A percentile compares a stretch with the other conserved stretches of the same genome.
Evolutionary conservation across 176 grass and related monocot species (phyloP).

Genomic region (Musa acuminata): DNA sequence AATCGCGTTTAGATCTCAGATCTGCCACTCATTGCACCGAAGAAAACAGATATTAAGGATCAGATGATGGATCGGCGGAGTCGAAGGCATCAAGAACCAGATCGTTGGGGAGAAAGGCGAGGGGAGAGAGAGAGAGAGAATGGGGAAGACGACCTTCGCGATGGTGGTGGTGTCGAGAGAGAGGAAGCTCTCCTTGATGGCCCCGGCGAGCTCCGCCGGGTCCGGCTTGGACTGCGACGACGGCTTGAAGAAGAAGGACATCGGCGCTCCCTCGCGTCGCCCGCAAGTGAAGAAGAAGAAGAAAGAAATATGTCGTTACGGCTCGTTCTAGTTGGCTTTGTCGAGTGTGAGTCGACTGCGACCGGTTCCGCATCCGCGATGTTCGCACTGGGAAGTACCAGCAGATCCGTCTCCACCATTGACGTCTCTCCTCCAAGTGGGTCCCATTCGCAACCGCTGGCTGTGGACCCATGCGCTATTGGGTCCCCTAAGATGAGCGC

Average conservation of each 20-base stretch:
- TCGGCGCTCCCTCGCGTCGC: slow-evolving; percentile 5
- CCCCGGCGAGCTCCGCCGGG: slow-evolving; percentile 47
- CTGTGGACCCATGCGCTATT: no score
- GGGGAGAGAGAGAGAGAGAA: background rate
- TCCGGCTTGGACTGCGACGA: slow-evolving; percentile 32
- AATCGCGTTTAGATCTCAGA: background rate
- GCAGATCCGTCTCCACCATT: no score
- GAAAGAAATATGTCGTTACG: no score
- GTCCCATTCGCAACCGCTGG: no score
- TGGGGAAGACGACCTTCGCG: slow-evolving; percentile 38
- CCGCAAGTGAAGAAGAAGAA: background rate
- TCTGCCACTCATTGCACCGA: background rate
- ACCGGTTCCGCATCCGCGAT: no score
- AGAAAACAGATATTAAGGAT: background rate
- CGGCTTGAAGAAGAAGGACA: slow-evolving; percentile 83
- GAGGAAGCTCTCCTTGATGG: slow-evolving; percentile 77
- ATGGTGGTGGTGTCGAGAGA: slow-evolving; percentile 86
- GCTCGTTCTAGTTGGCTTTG: no score
- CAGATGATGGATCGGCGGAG: background rate
- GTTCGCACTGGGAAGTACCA: no score
- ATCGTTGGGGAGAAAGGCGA: no score
- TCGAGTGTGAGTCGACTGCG: no score
- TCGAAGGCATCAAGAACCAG: background rate
- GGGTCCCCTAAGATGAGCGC: no score
- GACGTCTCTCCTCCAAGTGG: no score